Percentiles rank a stretch among this genome's conserved stretches.
phyloP scores from a whole-genome alignment of 345 rosid genomes.

The Sonneratia caseolaris region DNA sequence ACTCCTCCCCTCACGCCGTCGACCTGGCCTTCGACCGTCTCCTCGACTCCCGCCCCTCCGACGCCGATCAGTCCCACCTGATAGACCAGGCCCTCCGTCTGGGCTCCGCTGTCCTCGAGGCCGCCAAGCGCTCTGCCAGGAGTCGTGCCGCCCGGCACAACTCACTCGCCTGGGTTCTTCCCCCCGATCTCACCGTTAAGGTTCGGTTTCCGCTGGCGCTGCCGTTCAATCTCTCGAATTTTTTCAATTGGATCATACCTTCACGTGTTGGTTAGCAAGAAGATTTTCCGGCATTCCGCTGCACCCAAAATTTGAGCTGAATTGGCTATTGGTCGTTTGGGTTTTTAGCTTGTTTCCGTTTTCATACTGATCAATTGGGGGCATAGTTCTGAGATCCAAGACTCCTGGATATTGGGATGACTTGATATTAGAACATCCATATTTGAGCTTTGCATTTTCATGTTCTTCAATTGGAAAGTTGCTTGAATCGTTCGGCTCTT shows the following conservation, averaged over 20 bases:
- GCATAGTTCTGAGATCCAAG: neutral
- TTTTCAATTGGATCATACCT: neutral
- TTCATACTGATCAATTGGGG: neutral
- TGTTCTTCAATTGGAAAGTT: neutral
- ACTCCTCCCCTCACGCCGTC: conserved; percentile 38
- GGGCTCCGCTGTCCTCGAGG: conserved; percentile 50
- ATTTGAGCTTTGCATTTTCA: neutral
- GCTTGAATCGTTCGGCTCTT: neutral
- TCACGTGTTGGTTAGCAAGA: neutral
- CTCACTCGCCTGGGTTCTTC: conserved; percentile 56
- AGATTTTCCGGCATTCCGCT: neutral
- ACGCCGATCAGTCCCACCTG: conserved; percentile 44
- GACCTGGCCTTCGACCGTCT: conserved; percentile 53
- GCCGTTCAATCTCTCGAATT: neutral
- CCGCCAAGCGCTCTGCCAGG: conserved; percentile 54
- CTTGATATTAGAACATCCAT: neutral
- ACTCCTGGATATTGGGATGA: neutral
- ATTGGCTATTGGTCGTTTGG: neutral
- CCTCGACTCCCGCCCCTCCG: conserved; percentile 43
- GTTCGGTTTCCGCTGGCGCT: conserved; percentile 14
- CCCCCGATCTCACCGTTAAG: conserved; percentile 73
- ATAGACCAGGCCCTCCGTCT: conserved; percentile 52
- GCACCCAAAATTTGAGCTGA: neutral
- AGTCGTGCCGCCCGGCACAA: conserved; percentile 63
- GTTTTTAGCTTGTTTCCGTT: neutral